Base-by-base conservation (phyloP, 345 rosid species). In the Sisymbrium irio region DNA sequence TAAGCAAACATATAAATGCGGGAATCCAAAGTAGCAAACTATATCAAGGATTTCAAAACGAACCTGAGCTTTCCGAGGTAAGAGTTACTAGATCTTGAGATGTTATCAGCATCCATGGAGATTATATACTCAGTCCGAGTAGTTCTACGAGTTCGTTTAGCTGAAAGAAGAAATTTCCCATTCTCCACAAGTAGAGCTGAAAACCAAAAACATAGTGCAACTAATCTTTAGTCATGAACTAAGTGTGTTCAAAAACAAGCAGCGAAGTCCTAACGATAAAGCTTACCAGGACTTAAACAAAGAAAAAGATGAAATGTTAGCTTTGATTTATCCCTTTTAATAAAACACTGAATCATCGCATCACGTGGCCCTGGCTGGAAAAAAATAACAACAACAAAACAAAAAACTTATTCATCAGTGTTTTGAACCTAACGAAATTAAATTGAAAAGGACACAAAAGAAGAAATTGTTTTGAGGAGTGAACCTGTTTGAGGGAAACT, bases 61-160 rank as follows among this genome's bases (percentile, higher is more conserved):
- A 80, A 85, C 92, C 92, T 85, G 74, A 85, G 83, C 69, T 87
- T 87, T 74, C 92, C 92, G 4, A 87, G 84, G 79, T 87, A 87
- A 56, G 80, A 72, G 75, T 79, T 84, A 69, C 88, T 85, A 47
- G 92, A 87, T 78, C 89, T 77, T 75, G 91, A 87, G 66, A 87
- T 83, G 77, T 82, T 87, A 56, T 82, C 85, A 32, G 92, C 88
- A 81, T 85, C 85, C 87, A 87, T 85, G 30, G 92, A 87, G 80
- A 87, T 82, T 47, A 87, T 74, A 66, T 87, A 87, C 84, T 87
- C 92, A 0, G 92, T 87, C 33, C 78, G 81, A 56, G 92, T 87
- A 68, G 92, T 83, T 40, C 92, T 79, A 56, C 89, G 85, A 7
- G 84, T 83, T 73, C 89, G 56, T 78, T 87, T 87, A 4, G 92